These are phyloP conservation scores for Emergomyces orientalis DNA, from an alignment of 2,329 filamentous ascomycete species.

Conservation along the genomic window DNA sequence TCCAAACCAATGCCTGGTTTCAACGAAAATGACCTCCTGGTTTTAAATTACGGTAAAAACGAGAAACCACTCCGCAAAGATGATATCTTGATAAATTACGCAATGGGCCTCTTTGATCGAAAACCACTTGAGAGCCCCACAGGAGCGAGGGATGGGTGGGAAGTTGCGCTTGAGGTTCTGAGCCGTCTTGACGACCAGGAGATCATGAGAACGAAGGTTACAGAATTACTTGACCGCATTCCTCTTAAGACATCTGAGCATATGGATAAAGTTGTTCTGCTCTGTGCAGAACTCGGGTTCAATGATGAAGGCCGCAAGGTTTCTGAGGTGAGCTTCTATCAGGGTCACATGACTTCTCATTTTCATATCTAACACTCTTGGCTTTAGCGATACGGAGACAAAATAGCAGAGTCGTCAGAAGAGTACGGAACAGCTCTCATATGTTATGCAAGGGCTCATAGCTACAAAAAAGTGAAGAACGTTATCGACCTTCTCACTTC, in stretches of 20 bases:
- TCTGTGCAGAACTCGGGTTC: constrained; percentile 71
- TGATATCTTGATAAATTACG: constrained; percentile 67
- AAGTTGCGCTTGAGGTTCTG: constrained; percentile 73
- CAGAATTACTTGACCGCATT: constrained; percentile 63
- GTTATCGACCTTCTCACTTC: constrained; percentile 81
- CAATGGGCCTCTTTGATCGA: constrained; percentile 48
- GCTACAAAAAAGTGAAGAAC: constrained; percentile 66
- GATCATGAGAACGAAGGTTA: constrained; percentile 63
- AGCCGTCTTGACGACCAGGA: constrained; percentile 67
- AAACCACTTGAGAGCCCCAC: constrained; percentile 26
- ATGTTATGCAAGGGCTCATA: constrained; percentile 83
- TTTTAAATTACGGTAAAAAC: constrained; percentile 61
- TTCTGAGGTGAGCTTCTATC: constrained; percentile 55
- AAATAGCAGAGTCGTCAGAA: constrained; percentile 60
- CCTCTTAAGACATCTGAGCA: constrained; percentile 59
- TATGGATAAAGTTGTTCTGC: constrained; percentile 70
- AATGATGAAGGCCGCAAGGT: constrained; percentile 68
- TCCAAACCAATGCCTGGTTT: constrained; percentile 56
- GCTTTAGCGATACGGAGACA: constrained; percentile 70
- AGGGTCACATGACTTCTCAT: background rate
- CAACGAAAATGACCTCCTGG: constrained; percentile 74
- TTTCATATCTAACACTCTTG: constrained; percentile 7
- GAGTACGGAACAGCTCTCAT: constrained; percentile 79
- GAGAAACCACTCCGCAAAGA: constrained; percentile 64
- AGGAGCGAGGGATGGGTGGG: constrained; percentile 64